phyloP scores from a whole-genome alignment of 1,139 yeast species.

The Yamadazyma dushanensis region DNA sequence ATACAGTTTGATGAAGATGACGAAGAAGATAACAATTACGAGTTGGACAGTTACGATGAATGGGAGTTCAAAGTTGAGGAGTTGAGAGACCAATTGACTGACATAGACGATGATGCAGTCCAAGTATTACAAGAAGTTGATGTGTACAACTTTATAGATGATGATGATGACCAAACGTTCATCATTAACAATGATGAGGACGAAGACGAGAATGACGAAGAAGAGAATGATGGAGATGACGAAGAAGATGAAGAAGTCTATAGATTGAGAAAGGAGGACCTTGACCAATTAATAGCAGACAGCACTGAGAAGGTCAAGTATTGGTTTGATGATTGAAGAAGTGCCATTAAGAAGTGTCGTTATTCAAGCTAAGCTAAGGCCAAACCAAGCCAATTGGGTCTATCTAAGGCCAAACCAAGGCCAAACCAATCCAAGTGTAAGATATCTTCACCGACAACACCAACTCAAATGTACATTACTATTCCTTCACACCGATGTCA shows the following conservation, averaged over 20 bases:
- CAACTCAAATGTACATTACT: no score
- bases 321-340: conserved; percentile 13
- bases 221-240: conserved; percentile 12
- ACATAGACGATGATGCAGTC: conserved; percentile 14
- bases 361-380: no score
- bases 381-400: no score
- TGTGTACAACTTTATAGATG: conserved; percentile 14
- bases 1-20: conserved; percentile 14
- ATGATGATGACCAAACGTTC: conserved; percentile 21
- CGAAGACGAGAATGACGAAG: conserved; percentile 18
- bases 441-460: neutral
- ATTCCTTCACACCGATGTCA: no score
- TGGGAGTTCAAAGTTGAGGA: conserved; percentile 17
- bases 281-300: conserved; percentile 9
- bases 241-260: conserved; percentile 10
- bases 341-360: no score
- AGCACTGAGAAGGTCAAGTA: conserved; percentile 8
- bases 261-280: conserved; percentile 10
- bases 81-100: conserved; percentile 16
- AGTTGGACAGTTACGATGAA: conserved; percentile 19
- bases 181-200: conserved; percentile 15
- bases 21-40: conserved; percentile 20
- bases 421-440: no score
- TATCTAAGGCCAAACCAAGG: no score
- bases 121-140: conserved; percentile 7